These are phyloP conservation scores for Leccinum incarnatum DNA, from an alignment of 768 basidiomycete species.

Conservation along the genomic window DNA sequence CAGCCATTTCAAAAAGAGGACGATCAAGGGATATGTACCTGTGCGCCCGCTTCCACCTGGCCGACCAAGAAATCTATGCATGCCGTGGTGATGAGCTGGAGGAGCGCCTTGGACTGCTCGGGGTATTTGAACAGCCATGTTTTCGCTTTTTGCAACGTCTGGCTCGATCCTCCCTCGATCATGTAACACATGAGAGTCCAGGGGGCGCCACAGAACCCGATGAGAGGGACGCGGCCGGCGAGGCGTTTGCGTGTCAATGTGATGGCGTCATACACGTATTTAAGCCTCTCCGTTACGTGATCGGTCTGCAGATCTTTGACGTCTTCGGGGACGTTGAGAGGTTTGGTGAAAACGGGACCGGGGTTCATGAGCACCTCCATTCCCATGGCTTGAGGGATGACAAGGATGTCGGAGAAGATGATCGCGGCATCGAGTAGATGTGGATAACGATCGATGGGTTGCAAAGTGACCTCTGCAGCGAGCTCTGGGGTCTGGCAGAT, in stretches of 20 bases:
- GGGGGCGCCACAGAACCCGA: slow-evolving; percentile 96
- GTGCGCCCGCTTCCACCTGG: slow-evolving; percentile 93
- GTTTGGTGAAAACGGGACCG: slow-evolving; percentile 84
- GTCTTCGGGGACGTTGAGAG: slow-evolving; percentile 76
- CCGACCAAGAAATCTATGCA: slow-evolving; percentile 89
- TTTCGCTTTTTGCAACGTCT: slow-evolving; percentile 88
- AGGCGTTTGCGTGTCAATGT: slow-evolving; percentile 78
- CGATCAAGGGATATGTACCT: slow-evolving; percentile 51
- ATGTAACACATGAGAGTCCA: slow-evolving; percentile 99
- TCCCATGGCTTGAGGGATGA: slow-evolving; percentile 96
- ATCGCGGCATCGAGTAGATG: slow-evolving; percentile 92
- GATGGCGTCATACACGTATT: slow-evolving; percentile 92
- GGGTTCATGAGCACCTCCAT: slow-evolving; percentile 95
- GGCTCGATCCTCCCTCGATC: slow-evolving; percentile 94
- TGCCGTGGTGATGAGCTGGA: slow-evolving; percentile 80
- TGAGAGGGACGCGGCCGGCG: slow-evolving; percentile 87
- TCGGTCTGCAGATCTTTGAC: slow-evolving; percentile 62
- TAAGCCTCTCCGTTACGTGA: slow-evolving; percentile 79
- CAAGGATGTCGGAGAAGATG: slow-evolving; percentile 98
- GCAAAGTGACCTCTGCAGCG: slow-evolving; percentile 86
- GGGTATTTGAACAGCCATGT: slow-evolving; percentile 94
- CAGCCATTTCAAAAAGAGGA: background rate
- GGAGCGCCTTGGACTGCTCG: slow-evolving; percentile 72
- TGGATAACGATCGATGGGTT: slow-evolving; percentile 86
- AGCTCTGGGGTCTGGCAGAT: slow-evolving; percentile 90